phyloP scores from a whole-genome alignment of 208 protist genomes.

The Trypanosoma conorhini region DNA sequence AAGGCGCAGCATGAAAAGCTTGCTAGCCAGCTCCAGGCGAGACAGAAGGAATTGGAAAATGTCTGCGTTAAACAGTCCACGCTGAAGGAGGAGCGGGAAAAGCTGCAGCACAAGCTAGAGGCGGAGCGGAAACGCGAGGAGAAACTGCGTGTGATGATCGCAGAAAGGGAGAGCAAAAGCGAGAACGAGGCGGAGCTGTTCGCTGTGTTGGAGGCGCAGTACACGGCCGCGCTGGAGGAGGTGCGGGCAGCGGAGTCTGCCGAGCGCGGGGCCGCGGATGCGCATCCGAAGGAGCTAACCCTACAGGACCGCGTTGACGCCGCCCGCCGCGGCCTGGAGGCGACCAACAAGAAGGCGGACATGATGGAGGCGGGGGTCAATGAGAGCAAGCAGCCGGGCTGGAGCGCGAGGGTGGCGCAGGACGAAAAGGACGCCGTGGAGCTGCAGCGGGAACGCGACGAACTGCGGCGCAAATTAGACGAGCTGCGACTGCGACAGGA shows the following conservation, averaged over 20 bases:
- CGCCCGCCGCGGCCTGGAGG: constrained; percentile 25
- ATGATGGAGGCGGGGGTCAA: constrained; percentile 47
- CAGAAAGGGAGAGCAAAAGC: constrained; percentile 33
- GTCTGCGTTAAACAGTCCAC: constrained; percentile 31
- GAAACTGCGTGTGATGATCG: constrained; percentile 30
- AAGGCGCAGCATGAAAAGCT: constrained; percentile 46
- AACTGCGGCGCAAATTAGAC: constrained; percentile 33
- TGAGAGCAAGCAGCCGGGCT: constrained; percentile 34
- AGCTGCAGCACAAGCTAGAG: constrained; percentile 29
- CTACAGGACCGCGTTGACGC: constrained; percentile 21
- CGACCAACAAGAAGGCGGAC: constrained; percentile 24
- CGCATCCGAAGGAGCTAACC: constrained; percentile 19
- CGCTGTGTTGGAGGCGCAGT: constrained; percentile 24
- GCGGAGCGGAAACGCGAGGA: constrained; percentile 24
- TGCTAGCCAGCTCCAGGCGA: constrained; percentile 24
- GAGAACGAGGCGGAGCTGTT: constrained; percentile 33
- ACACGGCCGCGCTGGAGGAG: constrained; percentile 18
- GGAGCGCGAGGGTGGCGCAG: constrained; percentile 24
- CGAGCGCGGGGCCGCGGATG: constrained; percentile 28
- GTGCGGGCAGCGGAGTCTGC: constrained; percentile 39
- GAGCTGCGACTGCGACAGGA: constrained; percentile 41
- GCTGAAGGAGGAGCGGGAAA: constrained; percentile 29
- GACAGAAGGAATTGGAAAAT: constrained; percentile 28
- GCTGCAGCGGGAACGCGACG: constrained; percentile 10
- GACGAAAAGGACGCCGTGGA: constrained; percentile 3